Evolutionary conservation across 176 grass and related monocot species (phyloP), one percentile per base, ranked within the genome.

Genomic region (Avena eriantha): DNA sequence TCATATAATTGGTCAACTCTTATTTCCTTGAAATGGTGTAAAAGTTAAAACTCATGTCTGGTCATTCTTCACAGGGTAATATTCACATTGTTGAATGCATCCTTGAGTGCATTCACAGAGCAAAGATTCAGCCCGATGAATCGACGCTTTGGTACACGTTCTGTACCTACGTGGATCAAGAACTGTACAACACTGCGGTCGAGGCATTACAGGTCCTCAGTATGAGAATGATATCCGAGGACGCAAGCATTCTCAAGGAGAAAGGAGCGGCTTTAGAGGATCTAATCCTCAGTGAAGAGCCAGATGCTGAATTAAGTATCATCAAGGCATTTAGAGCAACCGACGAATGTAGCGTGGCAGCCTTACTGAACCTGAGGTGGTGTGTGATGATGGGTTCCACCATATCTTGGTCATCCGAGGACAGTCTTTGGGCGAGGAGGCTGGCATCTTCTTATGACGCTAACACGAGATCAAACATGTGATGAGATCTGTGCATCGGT

Each of bases 351-450:
- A 85, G 92, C 22, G 58, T 79, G 7, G 86, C 82, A 16, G 93
- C 92, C 81, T 85, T 98, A 34, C 55, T 96, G 58, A 96, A 98
- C 67, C 84, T 98, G 68, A 94, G 93, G 84, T 94, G 92, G 89
- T 96, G 93, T 73, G 84, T 58, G 21, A 90, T 46, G 35, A 82
- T 91, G 67, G 92, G 90, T 75, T 89, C 70, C 26, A 82, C 82
- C n/a, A 90, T 98, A 91, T 96, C 90, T 23, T 99, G 92, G 94
- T 90, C 58, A 36, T 87, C 92, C 1, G 88, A 94, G 35, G 84
- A 98, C 65, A 99, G 90, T 81, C 76, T 80, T 15, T 99, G 97
- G 97, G 92, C 94, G 46, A 94, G 57, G 80, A 86, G 92, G 65
- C 84, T 96, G 74, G 76, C 91, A 67, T 85, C 74, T 68, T 88